Evolutionary conservation across 257 asterid genomes (phyloP).

Genomic region (Petunia secreta): DNA sequence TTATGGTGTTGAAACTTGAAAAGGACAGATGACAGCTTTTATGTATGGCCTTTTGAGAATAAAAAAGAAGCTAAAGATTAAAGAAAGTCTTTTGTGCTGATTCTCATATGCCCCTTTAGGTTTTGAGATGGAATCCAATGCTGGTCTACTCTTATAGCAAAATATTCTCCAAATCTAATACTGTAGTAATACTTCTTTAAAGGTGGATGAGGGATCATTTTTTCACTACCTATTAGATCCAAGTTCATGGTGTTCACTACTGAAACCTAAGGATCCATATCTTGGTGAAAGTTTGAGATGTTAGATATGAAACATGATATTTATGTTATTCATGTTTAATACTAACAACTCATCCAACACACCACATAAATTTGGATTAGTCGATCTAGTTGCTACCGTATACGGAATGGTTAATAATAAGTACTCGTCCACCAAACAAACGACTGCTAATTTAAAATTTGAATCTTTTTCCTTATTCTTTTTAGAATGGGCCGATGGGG

Average conservation of each 20-base stretch:
- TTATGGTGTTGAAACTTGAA: conserved; percentile 4
- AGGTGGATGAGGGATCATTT: too few relatives aligned
- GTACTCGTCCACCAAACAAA: too few relatives aligned
- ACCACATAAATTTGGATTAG: not conserved
- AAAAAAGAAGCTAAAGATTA: not conserved
- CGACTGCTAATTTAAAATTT: too few relatives aligned
- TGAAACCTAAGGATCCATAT: not conserved
- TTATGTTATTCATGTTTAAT: too few relatives aligned
- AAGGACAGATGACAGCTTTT: conserved; percentile 10
- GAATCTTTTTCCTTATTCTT: too few relatives aligned
- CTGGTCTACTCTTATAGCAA: not conserved
- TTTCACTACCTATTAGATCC: not conserved
- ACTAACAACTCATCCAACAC: not conserved
- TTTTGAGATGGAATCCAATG: conserved; percentile 36
- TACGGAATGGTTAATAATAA: too few relatives aligned
- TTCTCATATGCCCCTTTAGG: conserved; percentile 10
- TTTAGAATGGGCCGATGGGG: not conserved
- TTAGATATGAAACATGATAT: not conserved
- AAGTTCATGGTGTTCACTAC: not conserved
- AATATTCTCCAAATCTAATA: too few relatives aligned
- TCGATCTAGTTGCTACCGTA: too few relatives aligned
- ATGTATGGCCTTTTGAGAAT: not conserved
- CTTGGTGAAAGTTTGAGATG: not conserved
- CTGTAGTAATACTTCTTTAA: too few relatives aligned
- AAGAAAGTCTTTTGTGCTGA: not conserved